Evolutionary conservation across 2,329 filamentous ascomycete species (phyloP).

Genomic region (Botrytis cinerea): DNA sequence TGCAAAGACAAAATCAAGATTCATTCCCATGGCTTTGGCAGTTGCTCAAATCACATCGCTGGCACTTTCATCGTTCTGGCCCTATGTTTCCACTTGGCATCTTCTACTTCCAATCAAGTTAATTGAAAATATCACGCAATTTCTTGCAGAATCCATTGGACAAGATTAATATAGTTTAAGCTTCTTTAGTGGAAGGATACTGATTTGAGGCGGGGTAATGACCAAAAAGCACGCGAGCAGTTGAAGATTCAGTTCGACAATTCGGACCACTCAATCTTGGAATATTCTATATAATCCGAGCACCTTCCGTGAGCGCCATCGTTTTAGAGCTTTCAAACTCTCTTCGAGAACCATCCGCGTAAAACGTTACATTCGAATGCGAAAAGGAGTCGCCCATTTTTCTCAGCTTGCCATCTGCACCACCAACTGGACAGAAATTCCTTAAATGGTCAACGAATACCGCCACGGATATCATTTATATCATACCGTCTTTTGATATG

Average conservation of each 20-base stretch:
- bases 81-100: neutral
- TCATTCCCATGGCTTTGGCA: neutral
- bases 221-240: neutral
- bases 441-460: constrained; percentile 7
- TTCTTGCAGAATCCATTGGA: constrained; percentile 2
- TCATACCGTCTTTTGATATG: neutral
- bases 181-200: constrained; percentile 6
- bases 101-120: neutral
- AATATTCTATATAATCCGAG: constrained; percentile 5
- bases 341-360: neutral
- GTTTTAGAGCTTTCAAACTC: neutral
- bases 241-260: constrained; percentile 5
- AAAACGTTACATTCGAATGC: neutral
- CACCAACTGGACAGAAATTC: neutral
- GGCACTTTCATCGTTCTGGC: neutral
- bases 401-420: neutral
- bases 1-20: constrained; percentile 3
- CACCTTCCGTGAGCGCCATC: neutral
- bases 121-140: constrained; percentile 5
- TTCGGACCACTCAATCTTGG: neutral
- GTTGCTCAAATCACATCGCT: constrained; percentile 11
- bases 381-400: neutral
- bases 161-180: neutral
- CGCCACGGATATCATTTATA: neutral
- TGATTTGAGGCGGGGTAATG: neutral